phyloP scores from a whole-genome alignment of 345 rosid genomes.

The Salix exigua region DNA sequence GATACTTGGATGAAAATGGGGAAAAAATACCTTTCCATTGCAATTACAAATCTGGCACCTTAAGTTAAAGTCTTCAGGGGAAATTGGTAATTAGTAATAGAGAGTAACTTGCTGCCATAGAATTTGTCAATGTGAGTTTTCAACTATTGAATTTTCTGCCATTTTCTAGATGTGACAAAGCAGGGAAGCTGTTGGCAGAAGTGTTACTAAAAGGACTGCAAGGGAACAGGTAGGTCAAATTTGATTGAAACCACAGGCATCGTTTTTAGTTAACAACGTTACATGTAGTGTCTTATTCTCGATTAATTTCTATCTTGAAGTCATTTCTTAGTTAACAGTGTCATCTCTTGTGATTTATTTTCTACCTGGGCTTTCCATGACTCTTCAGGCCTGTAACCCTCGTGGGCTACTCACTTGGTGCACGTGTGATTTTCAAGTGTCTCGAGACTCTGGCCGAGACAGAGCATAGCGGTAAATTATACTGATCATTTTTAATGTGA shows the following conservation, averaged over 20 bases:
- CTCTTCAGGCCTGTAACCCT: constrained; percentile 81
- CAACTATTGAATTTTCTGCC: constrained; percentile 16
- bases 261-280: neutral
- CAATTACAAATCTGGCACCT: neutral
- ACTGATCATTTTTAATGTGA: neutral
- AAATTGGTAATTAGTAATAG: neutral
- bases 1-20: constrained; percentile 5
- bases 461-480: constrained; percentile 59
- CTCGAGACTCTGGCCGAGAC: constrained; percentile 76
- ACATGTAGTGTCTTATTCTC: neutral
- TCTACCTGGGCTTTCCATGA: constrained; percentile 7
- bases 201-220: constrained; percentile 80
- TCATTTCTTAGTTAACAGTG: neutral
- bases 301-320: neutral
- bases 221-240: constrained; percentile 68
- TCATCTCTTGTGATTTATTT: neutral
- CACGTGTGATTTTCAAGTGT: constrained; percentile 86
- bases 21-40: constrained; percentile 8
- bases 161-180: constrained; percentile 74
- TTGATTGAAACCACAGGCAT: neutral
- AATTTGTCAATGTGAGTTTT: neutral
- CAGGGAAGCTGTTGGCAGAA: constrained; percentile 89
- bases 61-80: neutral
- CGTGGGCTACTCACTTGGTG: constrained; percentile 90
- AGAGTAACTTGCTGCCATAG: neutral